Conservation (phyloP, 164 flowering plant genomes). For the Paratinospora sagittata region DNA sequence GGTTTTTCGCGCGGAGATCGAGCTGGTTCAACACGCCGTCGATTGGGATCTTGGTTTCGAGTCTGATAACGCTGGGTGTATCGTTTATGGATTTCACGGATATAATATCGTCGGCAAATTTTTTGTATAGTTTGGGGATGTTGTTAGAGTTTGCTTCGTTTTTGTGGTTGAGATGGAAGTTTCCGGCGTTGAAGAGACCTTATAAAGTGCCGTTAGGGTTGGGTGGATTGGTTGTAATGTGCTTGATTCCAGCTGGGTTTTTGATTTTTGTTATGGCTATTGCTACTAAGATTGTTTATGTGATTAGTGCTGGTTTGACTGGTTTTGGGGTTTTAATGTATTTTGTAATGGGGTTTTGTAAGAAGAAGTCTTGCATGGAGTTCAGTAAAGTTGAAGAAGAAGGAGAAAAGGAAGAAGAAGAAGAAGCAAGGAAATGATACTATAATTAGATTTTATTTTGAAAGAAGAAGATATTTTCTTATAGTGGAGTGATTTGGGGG, state of each 20-base stretch:
- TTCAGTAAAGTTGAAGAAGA: conserved; percentile 17
- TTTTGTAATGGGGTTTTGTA: conserved; percentile 30
- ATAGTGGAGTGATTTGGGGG: no score
- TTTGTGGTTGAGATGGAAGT: conserved; percentile 45
- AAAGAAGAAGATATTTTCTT: no score
- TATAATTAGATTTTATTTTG: neutral
- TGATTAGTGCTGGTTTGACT: conserved; percentile 35
- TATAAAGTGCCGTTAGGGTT: conserved; percentile 36
- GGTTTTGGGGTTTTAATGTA: conserved; percentile 26
- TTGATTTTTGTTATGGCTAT: conserved; percentile 40
- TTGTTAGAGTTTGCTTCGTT: conserved; percentile 54
- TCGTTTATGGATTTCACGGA: conserved; percentile 39
- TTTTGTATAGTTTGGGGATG: conserved; percentile 65
- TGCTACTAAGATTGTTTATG: conserved; percentile 30
- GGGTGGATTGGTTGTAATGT: conserved; percentile 37
- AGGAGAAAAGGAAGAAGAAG: conserved; percentile 5
- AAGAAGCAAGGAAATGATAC: neutral
- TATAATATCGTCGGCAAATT: conserved; percentile 51
- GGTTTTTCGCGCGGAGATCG: conserved; percentile 27
- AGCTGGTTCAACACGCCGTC: conserved; percentile 54
- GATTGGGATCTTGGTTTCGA: conserved; percentile 41
- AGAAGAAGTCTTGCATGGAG: conserved; percentile 23
- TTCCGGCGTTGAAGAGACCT: conserved; percentile 37
- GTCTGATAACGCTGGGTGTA: conserved; percentile 32
- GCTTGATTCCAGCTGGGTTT: conserved; percentile 52